These are phyloP conservation scores for Microcos paniculata DNA, from an alignment of 345 rosid genomes.

Conservation along the genomic window DNA sequence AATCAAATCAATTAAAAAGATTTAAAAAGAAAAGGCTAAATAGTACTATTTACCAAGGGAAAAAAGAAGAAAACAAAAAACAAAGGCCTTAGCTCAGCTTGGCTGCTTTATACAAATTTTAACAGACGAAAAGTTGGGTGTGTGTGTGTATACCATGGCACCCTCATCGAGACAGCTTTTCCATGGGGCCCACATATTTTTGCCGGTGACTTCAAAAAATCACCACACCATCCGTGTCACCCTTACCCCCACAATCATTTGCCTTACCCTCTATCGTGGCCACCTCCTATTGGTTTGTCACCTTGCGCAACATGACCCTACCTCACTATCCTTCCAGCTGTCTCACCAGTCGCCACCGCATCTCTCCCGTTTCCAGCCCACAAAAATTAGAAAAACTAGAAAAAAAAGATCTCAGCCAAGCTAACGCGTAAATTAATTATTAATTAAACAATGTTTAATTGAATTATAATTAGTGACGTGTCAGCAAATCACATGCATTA, in stretches of 20 bases:
- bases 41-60: too few relatives aligned
- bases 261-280: slow-evolving; percentile 23
- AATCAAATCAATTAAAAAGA: neutral
- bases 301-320: slow-evolving; percentile 23
- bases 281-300: slow-evolving; percentile 19
- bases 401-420: neutral
- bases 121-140: neutral
- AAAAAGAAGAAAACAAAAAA: too few relatives aligned
- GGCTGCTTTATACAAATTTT: too few relatives aligned
- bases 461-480: slow-evolving; percentile 7
- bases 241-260: slow-evolving; percentile 10
- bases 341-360: slow-evolving; percentile 19
- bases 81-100: too few relatives aligned
- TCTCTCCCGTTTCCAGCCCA: neutral
- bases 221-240: neutral
- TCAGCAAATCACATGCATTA: slow-evolving; percentile 31
- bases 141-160: neutral
- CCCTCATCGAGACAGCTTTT: neutral
- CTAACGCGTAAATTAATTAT: neutral
- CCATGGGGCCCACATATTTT: neutral
- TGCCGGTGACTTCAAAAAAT: neutral
- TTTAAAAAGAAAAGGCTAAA: too few relatives aligned
- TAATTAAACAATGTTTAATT: neutral
- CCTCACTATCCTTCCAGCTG: slow-evolving; percentile 43
- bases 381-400: neutral